These are phyloP conservation scores for Hemileia vastatrix DNA, from an alignment of 1,284 basidiomycete species.

Conservation along the genomic window DNA sequence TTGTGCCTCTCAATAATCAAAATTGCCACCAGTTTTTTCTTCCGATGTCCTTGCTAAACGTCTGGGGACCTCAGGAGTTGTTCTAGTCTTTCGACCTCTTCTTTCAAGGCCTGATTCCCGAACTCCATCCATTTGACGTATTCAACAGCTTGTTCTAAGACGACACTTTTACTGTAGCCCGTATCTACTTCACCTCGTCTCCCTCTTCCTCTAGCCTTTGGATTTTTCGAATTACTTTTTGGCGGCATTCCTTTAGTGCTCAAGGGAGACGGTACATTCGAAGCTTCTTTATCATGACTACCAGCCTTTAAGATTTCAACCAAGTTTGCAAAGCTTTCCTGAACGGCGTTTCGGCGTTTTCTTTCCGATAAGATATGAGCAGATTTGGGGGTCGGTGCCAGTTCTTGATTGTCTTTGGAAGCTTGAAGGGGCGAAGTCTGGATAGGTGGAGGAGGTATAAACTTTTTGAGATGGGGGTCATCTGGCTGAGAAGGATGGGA, in stretches of 20 bases:
- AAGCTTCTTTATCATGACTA: neutral
- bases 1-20: too few relatives aligned
- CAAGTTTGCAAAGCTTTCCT: slow-evolving; percentile 16
- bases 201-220: slow-evolving; percentile 9
- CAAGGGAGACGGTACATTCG: neutral
- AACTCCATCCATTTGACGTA: slow-evolving; percentile 61
- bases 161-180: slow-evolving; percentile 57
- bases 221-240: neutral
- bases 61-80: neutral
- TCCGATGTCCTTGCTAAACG: too few relatives aligned
- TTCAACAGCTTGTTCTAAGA: slow-evolving; percentile 66
- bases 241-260: neutral
- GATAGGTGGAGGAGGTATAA: too few relatives aligned
- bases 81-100: slow-evolving; percentile 12
- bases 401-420: neutral
- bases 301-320: slow-evolving; percentile 15
- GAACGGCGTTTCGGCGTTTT: slow-evolving; percentile 7
- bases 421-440: too few relatives aligned
- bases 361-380: slow-evolving; percentile 17
- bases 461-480: neutral
- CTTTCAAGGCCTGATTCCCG: slow-evolving; percentile 6
- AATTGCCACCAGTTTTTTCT: too few relatives aligned
- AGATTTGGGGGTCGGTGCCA: neutral
- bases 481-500: neutral
- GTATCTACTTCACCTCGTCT: slow-evolving; percentile 19